Conservation (phyloP, 2,329 filamentous ascomycete species). For the Bipolaris gigantea region DNA sequence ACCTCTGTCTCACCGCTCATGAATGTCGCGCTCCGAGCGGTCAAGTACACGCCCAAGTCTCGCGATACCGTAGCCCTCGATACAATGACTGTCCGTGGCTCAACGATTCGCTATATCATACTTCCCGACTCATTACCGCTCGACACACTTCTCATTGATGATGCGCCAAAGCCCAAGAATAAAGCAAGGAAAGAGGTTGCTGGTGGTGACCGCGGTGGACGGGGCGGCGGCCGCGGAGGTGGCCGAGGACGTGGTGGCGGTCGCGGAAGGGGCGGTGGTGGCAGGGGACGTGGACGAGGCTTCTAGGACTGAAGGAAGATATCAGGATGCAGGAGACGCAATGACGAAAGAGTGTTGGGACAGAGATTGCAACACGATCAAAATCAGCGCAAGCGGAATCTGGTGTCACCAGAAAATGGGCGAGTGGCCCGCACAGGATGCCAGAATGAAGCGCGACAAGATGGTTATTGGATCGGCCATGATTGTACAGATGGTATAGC, state of each 20-base stretch:
- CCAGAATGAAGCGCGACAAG: slow-evolving; percentile 26
- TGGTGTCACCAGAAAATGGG: slow-evolving; percentile 3
- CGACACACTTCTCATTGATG: slow-evolving; percentile 93
- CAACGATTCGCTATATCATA: slow-evolving; percentile 94
- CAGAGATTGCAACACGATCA: slow-evolving; percentile 1
- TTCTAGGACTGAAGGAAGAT: slow-evolving; percentile 18
- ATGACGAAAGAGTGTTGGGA: slow-evolving; percentile 4
- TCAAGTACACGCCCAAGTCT: slow-evolving; percentile 92
- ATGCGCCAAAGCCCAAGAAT: slow-evolving; percentile 98
- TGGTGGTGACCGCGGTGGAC: slow-evolving; percentile 51
- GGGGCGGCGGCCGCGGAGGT: slow-evolving; percentile 40
- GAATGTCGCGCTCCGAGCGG: slow-evolving; percentile 93
- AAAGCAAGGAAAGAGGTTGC: slow-evolving; percentile 91
- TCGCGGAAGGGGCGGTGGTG: slow-evolving; percentile 47
- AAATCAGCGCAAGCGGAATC: slow-evolving; percentile 14
- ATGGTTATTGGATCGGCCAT: slow-evolving; percentile 13
- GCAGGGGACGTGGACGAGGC: slow-evolving; percentile 45
- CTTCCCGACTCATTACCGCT: slow-evolving; percentile 93
- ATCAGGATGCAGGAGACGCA: slow-evolving; percentile 7
- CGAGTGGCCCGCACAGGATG: slow-evolving; percentile 17
- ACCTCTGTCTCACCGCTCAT: slow-evolving; percentile 96
- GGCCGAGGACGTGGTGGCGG: slow-evolving; percentile 46
- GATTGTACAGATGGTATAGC: slow-evolving; percentile 9
- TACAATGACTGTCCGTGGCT: slow-evolving; percentile 94
- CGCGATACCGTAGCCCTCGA: slow-evolving; percentile 88